Evolutionary conservation across 164 flowering plant genomes (phyloP).

Genomic region (Umbellularia californica): DNA sequence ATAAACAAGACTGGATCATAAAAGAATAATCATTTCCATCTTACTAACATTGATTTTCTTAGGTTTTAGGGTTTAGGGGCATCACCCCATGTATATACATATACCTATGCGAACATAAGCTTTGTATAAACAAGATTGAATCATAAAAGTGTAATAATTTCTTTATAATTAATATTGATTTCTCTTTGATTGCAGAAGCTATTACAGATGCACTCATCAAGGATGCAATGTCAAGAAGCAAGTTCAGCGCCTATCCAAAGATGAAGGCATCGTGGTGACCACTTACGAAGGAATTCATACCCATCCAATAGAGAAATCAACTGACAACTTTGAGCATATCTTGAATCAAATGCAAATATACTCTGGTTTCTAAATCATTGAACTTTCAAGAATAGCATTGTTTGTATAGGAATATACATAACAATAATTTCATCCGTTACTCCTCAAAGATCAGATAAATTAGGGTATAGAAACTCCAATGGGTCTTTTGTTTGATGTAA

Average conservation of each 20-base stretch:
- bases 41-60: background rate
- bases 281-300: slow-evolving; percentile 71
- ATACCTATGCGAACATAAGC: background rate
- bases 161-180: background rate
- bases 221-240: slow-evolving; percentile 84
- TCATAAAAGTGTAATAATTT: background rate
- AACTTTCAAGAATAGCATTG: background rate
- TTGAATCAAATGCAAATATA: slow-evolving; percentile 66
- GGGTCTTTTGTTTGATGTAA: too few species aligned
- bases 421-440: too few species aligned
- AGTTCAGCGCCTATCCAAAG: slow-evolving; percentile 58
- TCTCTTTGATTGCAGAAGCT: slow-evolving; percentile 41
- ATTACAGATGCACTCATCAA: slow-evolving; percentile 59
- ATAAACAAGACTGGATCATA: background rate
- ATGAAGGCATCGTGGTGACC: slow-evolving; percentile 64
- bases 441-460: background rate
- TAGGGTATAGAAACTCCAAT: background rate
- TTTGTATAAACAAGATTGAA: background rate
- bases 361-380: slow-evolving; percentile 18
- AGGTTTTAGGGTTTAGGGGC: background rate
- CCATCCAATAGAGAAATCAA: slow-evolving; percentile 52
- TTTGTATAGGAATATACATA: too few species aligned
- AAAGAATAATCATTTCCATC: background rate
- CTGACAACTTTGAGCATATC: slow-evolving; percentile 67
- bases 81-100: background rate